These are phyloP conservation scores for Emmonsia crescens DNA, from an alignment of 2,329 filamentous ascomycete genomes.

Conservation along the genomic window DNA sequence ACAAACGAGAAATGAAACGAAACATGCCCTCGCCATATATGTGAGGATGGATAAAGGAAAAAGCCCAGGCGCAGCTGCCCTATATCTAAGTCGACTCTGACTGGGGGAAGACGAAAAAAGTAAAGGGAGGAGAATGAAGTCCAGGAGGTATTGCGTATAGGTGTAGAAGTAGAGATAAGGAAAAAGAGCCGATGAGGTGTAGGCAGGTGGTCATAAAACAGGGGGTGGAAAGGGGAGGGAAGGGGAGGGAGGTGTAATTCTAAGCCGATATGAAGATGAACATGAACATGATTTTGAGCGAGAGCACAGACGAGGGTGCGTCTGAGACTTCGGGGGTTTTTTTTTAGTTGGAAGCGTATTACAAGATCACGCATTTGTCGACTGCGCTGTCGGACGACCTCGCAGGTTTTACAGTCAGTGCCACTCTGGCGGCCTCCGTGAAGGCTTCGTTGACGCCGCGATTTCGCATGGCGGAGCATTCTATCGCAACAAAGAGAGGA, in stretches of 20 bases:
- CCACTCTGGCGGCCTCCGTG: conserved; percentile 91
- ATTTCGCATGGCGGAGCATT: conserved; percentile 98
- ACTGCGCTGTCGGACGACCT: conserved; percentile 23
- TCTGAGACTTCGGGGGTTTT: not conserved
- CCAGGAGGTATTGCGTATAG: not conserved
- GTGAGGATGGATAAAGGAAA: not conserved
- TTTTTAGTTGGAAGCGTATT: conserved; percentile 6
- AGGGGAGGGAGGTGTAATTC: conserved; percentile 7
- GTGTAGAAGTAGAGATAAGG: not conserved
- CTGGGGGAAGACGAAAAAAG: conserved; percentile 3
- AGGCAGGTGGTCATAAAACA: conserved; percentile 13
- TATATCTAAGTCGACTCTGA: not conserved
- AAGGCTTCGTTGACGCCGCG: conserved; percentile 97
- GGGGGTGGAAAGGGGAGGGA: conserved; percentile 19
- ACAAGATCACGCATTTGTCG: conserved; percentile 28
- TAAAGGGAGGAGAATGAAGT: conserved; percentile 1
- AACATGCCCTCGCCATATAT: not conserved
- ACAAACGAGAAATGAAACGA: not conserved
- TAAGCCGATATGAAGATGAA: conserved; percentile 2
- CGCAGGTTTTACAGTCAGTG: conserved; percentile 47
- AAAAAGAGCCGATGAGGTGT: not conserved
- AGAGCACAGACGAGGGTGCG: not conserved
- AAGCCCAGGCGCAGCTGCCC: not conserved
- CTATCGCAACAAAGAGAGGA: conserved; percentile 31
- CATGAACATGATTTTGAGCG: conserved; percentile 1